phyloP scores from a whole-genome alignment of 352 stramenopile genomes.

The Globisporangium viniferum region DNA sequence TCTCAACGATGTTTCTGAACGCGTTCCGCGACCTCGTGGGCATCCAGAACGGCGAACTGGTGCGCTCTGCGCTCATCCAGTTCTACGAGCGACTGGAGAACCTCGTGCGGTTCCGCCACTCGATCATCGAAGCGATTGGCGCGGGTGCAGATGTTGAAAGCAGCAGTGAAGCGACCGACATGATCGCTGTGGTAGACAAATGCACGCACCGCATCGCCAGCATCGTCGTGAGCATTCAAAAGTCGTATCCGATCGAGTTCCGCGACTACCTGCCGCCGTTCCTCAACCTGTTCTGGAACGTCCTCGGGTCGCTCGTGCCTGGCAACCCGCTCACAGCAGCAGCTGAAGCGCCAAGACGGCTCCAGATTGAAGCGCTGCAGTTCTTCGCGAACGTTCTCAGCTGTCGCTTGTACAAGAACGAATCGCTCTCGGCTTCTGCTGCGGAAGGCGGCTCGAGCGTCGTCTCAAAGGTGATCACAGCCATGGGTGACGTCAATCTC shows the following conservation, averaged over 20 bases:
- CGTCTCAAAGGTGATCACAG: constrained; percentile 80
- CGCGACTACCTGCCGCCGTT: constrained; percentile 70
- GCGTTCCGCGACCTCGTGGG: constrained; percentile 60
- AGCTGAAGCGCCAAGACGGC: constrained; percentile 19
- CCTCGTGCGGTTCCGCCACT: constrained; percentile 42
- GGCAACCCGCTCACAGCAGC: constrained; percentile 7
- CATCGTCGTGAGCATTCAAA: constrained; percentile 70
- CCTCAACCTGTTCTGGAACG: constrained; percentile 62
- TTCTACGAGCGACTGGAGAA: constrained; percentile 71
- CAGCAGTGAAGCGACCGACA: background rate
- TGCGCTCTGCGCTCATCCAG: constrained; percentile 55
- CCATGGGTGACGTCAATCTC: constrained; percentile 65
- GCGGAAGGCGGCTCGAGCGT: constrained; percentile 37
- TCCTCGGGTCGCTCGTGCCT: constrained; percentile 31
- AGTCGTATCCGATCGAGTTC: constrained; percentile 84
- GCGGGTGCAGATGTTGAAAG: constrained; percentile 1
- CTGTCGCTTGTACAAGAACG: constrained; percentile 77
- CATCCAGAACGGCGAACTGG: constrained; percentile 53
- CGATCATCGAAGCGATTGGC: constrained; percentile 7
- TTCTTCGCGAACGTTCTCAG: constrained; percentile 83
- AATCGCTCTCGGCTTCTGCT: constrained; percentile 44
- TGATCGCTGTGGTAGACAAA: constrained; percentile 44
- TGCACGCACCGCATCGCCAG: constrained; percentile 57
- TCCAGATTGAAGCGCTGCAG: constrained; percentile 75
- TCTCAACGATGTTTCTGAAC: constrained; percentile 67